phyloP scores from a whole-genome alignment of 495 filamentous ascomycete genomes.

The Melanomma pulvis-pyrius region DNA sequence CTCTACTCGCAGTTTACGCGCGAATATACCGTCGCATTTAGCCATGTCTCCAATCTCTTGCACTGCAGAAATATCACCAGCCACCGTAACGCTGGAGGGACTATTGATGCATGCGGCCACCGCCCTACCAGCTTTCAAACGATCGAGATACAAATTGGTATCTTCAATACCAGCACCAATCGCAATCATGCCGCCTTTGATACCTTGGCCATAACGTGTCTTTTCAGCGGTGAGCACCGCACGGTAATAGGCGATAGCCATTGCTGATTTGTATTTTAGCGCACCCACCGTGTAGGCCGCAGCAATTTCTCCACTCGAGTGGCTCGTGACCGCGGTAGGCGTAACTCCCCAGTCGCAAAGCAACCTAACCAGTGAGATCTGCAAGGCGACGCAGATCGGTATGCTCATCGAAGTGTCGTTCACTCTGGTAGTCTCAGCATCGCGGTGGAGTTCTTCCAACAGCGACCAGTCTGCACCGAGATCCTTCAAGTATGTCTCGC shows the following conservation, averaged over 20 bases:
- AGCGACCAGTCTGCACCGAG: conserved; percentile 11
- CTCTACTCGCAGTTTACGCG: conserved; percentile 17
- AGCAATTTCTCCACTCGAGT: conserved; percentile 31
- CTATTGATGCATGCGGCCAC: conserved; percentile 14
- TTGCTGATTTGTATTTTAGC: conserved; percentile 46
- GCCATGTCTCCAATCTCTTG: background rate
- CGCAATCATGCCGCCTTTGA: conserved; percentile 24
- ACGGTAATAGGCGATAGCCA: conserved; percentile 48
- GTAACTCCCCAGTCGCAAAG: conserved; percentile 9
- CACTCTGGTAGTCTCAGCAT: background rate
- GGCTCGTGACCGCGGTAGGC: conserved; percentile 14
- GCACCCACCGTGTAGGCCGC: conserved; percentile 18
- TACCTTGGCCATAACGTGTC: background rate
- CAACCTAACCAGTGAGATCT: conserved; percentile 37
- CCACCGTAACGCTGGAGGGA: conserved; percentile 21
- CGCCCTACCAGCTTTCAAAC: background rate
- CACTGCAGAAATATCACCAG: conserved; percentile 12
- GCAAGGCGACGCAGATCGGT: conserved; percentile 37
- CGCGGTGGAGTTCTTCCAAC: background rate
- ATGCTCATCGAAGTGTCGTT: conserved; percentile 33
- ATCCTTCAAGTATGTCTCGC: background rate
- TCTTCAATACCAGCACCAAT: conserved; percentile 7
- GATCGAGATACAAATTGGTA: background rate
- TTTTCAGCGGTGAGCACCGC: conserved; percentile 14
- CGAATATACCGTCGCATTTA: conserved; percentile 12